Evolutionary conservation across 208 protist species (phyloP).

Genomic region (Crithidia bombi): DNA sequence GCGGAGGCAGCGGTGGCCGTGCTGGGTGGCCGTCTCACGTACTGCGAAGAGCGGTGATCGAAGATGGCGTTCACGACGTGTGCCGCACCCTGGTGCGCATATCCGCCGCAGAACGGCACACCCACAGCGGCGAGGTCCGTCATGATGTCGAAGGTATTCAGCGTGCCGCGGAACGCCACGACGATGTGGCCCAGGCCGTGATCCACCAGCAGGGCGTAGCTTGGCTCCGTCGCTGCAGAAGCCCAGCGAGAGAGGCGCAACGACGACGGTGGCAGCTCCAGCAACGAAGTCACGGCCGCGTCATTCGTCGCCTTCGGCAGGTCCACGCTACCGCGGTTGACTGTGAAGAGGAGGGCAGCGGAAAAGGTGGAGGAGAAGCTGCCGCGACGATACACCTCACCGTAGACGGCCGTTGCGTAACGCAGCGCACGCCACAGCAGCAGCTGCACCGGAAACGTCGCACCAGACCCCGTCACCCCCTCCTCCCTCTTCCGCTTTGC

Average conservation of each 20-base stretch:
- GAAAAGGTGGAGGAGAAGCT: slow-evolving; percentile 43
- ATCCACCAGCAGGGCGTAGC: slow-evolving; percentile 60
- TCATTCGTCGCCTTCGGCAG: slow-evolving; percentile 46
- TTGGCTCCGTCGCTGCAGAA: slow-evolving; percentile 44
- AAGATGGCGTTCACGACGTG: slow-evolving; percentile 52
- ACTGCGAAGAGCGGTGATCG: slow-evolving; percentile 41
- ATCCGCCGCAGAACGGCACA: slow-evolving; percentile 52
- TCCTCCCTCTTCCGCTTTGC: background rate
- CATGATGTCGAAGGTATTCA: slow-evolving; percentile 62
- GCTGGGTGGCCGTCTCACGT: background rate
- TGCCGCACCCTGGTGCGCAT: slow-evolving; percentile 60
- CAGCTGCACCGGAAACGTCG: slow-evolving; percentile 36
- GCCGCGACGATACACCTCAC: slow-evolving; percentile 52
- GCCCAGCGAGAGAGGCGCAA: slow-evolving; percentile 59
- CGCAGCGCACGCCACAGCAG: slow-evolving; percentile 56
- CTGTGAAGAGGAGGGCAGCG: slow-evolving; percentile 42
- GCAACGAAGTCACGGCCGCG: slow-evolving; percentile 48
- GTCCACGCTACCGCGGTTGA: slow-evolving; percentile 30
- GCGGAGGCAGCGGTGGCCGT: background rate
- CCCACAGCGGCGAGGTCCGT: slow-evolving; percentile 59
- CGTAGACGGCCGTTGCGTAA: slow-evolving; percentile 70
- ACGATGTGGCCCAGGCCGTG: slow-evolving; percentile 53
- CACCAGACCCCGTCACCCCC: background rate
- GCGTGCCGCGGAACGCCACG: slow-evolving; percentile 65
- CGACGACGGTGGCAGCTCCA: slow-evolving; percentile 46